Percentiles rank a stretch among this genome's conserved stretches.
phyloP scores from a whole-genome alignment of 768 basidiomycete genomes.

The Kwoniella sp. region DNA sequence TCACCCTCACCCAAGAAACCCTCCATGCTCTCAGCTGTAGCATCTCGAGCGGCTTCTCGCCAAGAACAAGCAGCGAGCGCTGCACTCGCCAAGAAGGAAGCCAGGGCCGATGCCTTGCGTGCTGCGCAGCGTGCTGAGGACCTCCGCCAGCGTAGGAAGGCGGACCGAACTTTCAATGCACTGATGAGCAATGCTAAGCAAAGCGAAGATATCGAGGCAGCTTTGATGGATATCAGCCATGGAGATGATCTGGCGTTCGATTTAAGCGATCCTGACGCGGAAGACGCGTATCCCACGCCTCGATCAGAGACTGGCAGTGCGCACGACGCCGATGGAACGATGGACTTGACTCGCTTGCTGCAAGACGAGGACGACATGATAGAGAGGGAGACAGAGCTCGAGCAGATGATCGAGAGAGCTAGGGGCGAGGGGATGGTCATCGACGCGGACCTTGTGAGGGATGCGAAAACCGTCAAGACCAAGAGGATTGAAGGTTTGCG shows the following conservation, averaged over 20 bases:
- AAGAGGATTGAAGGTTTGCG: neutral
- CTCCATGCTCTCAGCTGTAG: conserved; percentile 3
- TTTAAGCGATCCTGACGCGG: neutral
- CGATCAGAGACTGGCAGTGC: conserved; percentile 6
- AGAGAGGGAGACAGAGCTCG: neutral
- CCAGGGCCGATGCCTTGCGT: conserved; percentile 6
- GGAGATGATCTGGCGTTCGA: neutral
- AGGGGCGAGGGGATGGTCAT: conserved; percentile 17
- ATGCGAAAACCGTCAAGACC: conserved; percentile 2
- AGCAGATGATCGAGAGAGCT: neutral
- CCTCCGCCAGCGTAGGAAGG: neutral
- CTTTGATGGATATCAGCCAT: neutral
- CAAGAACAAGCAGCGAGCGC: conserved; percentile 3
- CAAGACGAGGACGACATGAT: neutral
- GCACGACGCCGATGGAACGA: neutral
- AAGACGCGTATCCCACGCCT: conserved; percentile 22
- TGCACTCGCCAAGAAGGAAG: conserved; percentile 3
- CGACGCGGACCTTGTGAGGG: conserved; percentile 22
- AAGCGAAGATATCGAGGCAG: conserved; percentile 1
- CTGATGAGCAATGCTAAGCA: conserved; percentile 4
- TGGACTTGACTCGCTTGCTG: neutral
- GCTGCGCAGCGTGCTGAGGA: conserved; percentile 1
- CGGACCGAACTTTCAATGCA: conserved; percentile 2
- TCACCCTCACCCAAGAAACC: conserved; percentile 10
- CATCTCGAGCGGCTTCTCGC: neutral